phyloP scores from a whole-genome alignment of 164 flowering plant genomes.

The Litsea cubeba region DNA sequence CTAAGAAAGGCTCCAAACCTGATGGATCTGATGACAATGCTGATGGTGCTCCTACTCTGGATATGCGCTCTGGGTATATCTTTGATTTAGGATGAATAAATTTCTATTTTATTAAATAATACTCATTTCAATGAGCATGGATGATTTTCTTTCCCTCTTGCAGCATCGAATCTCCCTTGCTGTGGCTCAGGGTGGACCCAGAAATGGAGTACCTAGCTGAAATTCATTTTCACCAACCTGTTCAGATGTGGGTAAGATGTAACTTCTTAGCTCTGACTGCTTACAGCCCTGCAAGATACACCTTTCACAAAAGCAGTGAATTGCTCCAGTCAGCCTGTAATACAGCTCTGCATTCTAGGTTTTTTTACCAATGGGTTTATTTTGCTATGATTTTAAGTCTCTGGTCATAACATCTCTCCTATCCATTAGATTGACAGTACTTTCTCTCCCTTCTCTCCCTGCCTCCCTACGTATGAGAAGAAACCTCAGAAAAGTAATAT shows the following conservation, averaged over 20 bases:
- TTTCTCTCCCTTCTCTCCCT: too few relatives aligned
- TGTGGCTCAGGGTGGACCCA: constrained; percentile 94
- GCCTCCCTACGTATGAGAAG: too few relatives aligned
- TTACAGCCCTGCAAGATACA: not conserved
- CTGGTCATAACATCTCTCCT: too few relatives aligned
- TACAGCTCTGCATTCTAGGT: too few relatives aligned
- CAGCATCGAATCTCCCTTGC: constrained; percentile 85
- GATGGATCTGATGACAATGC: constrained; percentile 96
- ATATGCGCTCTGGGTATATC: constrained; percentile 62
- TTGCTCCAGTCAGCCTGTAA: too few relatives aligned
- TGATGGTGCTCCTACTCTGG: constrained; percentile 46
- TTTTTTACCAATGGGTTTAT: too few relatives aligned
- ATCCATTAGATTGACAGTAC: too few relatives aligned
- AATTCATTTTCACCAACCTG: constrained; percentile 81
- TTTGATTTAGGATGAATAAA: not conserved
- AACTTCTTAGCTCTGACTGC: not conserved
- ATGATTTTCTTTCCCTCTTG: constrained; percentile 9
- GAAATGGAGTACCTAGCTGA: constrained; percentile 98
- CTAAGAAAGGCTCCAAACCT: constrained; percentile 79
- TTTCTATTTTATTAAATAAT: not conserved
- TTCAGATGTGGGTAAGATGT: constrained; percentile 97
- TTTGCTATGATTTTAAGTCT: too few relatives aligned
- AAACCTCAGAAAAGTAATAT: too few relatives aligned
- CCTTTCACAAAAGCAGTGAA: not conserved
- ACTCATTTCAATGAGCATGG: not conserved